These are phyloP conservation scores for Cutaneotrichosporon dermatis DNA, from an alignment of 1,284 basidiomycete genomes.

Conservation along the genomic window DNA sequence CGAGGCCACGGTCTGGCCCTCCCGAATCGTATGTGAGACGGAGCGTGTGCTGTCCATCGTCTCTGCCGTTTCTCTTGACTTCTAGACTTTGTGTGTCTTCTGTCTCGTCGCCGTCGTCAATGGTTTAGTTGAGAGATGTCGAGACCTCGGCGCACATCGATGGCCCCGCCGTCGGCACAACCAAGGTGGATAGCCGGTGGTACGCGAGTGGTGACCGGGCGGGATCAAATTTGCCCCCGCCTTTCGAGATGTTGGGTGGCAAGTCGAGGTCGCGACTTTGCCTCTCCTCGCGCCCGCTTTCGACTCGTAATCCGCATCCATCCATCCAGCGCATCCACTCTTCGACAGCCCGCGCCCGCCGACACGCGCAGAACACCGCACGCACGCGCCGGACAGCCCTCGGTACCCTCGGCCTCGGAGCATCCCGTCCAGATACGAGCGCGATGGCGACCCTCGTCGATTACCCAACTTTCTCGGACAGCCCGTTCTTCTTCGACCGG, in stretches of 20 bases:
- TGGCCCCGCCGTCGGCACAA: background rate
- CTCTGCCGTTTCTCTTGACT: too few relatives aligned
- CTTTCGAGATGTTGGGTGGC: slow-evolving; percentile 9
- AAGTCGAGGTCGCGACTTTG: background rate
- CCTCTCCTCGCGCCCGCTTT: background rate
- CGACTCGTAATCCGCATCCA: background rate
- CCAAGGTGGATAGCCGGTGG: background rate
- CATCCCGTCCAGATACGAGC: background rate
- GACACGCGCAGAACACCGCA: too few relatives aligned
- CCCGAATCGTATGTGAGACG: slow-evolving; percentile 4
- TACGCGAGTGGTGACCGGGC: background rate
- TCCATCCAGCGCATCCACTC: background rate
- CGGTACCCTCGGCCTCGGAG: too few relatives aligned
- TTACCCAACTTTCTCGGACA: slow-evolving; percentile 47
- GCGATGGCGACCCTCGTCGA: slow-evolving; percentile 23
- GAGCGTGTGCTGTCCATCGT: slow-evolving; percentile 18
- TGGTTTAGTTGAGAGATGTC: background rate
- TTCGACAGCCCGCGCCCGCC: background rate
- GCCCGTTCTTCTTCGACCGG: slow-evolving; percentile 49
- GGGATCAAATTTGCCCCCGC: slow-evolving; percentile 8
- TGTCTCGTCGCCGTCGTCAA: too few relatives aligned
- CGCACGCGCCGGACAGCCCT: too few relatives aligned
- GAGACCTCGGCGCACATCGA: too few relatives aligned
- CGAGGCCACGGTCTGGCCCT: background rate
- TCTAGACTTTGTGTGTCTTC: too few relatives aligned